Conservation (phyloP, 768 basidiomycete genomes). For the Pluteus cervinus region DNA sequence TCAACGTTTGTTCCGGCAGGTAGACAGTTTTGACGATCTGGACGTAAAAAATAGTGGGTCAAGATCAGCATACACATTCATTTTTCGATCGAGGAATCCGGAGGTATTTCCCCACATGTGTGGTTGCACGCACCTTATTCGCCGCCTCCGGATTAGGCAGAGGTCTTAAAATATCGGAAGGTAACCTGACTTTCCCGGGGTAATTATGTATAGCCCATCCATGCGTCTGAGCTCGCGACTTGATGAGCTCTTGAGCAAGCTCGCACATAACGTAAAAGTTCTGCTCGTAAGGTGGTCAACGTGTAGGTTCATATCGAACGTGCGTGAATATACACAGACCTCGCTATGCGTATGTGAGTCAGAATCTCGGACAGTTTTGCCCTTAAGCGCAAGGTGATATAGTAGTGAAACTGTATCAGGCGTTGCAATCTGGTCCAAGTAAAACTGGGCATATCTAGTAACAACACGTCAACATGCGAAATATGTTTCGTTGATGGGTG, state of each 20-base stretch:
- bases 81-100: no score
- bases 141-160: slow-evolving; percentile 62
- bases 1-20: slow-evolving; percentile 51
- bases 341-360: slow-evolving; percentile 64
- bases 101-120: no score
- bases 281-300: slow-evolving; percentile 30
- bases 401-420: slow-evolving; percentile 83
- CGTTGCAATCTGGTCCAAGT: slow-evolving; percentile 69
- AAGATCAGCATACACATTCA: neutral
- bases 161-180: slow-evolving; percentile 73
- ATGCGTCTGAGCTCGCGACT: slow-evolving; percentile 53
- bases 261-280: slow-evolving; percentile 86
- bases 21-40: slow-evolving; percentile 68
- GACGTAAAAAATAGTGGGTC: neutral
- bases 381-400: slow-evolving; percentile 72
- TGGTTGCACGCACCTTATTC: slow-evolving; percentile 54
- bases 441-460: slow-evolving; percentile 85
- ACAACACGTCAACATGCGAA: slow-evolving; percentile 4
- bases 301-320: neutral
- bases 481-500: neutral
- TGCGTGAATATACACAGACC: slow-evolving; percentile 31
- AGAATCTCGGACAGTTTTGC: slow-evolving; percentile 83
- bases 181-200: slow-evolving; percentile 76
- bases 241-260: slow-evolving; percentile 84
- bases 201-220: slow-evolving; percentile 76